phyloP scores from a whole-genome alignment of 2,329 filamentous ascomycete genomes.

The Sporothrix phasma region DNA sequence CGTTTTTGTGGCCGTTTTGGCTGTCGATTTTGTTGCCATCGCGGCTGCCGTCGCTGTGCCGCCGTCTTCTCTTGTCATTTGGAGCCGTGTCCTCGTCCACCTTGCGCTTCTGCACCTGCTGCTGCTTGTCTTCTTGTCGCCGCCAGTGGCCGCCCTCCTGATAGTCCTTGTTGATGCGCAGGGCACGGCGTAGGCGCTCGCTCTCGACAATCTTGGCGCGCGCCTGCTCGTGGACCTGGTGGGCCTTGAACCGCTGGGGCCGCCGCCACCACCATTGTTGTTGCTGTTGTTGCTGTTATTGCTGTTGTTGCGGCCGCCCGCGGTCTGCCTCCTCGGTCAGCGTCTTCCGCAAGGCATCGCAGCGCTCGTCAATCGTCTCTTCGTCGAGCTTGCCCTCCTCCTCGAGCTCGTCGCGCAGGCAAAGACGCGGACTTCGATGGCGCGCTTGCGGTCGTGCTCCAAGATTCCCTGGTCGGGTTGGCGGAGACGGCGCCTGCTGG shows the following conservation, averaged over 20 bases:
- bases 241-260: conserved; percentile 61
- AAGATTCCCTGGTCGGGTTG: conserved; percentile 88
- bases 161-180: conserved; percentile 79
- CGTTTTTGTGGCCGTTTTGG: too few relatives aligned
- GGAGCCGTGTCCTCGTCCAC: conserved; percentile 12
- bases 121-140: conserved; percentile 61
- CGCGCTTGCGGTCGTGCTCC: conserved; percentile 84
- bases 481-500: conserved; percentile 68
- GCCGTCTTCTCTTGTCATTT: neutral
- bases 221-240: conserved; percentile 93
- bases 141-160: conserved; percentile 81
- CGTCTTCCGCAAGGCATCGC: conserved; percentile 55
- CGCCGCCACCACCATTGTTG: conserved; percentile 27
- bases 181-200: conserved; percentile 72
- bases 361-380: conserved; percentile 77
- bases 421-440: conserved; percentile 87
- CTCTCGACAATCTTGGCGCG: conserved; percentile 95
- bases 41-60: neutral
- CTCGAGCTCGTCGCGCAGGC: conserved; percentile 85
- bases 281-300: conserved; percentile 25
- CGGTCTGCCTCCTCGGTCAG: conserved; percentile 40
- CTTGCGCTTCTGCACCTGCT: conserved; percentile 35
- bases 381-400: conserved; percentile 79
- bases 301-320: too few relatives aligned
- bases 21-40: neutral